Evolutionary conservation across 2,329 filamentous ascomycete genomes (phyloP).

Genomic region (Gnomoniopsis sp.): DNA sequence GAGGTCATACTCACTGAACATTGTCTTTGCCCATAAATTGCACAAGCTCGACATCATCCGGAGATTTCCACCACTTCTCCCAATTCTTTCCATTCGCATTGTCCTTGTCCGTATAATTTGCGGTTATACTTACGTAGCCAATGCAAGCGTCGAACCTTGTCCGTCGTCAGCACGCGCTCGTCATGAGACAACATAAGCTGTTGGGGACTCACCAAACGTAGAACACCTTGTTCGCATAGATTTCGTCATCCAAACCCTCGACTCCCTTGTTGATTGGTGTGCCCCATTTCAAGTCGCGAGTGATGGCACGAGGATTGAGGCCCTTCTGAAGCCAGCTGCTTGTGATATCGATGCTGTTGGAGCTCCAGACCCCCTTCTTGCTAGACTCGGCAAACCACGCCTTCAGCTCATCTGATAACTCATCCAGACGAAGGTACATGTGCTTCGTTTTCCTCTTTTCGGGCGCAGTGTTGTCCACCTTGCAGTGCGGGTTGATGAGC

Average conservation of each 20-base stretch:
- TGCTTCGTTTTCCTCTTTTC: slow-evolving; percentile 83
- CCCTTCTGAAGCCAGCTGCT: slow-evolving; percentile 81
- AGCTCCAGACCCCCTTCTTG: slow-evolving; percentile 71
- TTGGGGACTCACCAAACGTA: slow-evolving; percentile 57
- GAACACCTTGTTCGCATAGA: slow-evolving; percentile 66
- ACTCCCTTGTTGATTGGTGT: slow-evolving; percentile 50
- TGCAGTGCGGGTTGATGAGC: slow-evolving; percentile 73
- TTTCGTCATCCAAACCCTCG: slow-evolving; percentile 48
- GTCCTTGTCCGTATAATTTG: slow-evolving; percentile 68
- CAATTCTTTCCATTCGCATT: slow-evolving; percentile 59
- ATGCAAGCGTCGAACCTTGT: slow-evolving; percentile 66
- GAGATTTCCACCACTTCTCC: slow-evolving; percentile 90
- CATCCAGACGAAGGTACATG: slow-evolving; percentile 83
- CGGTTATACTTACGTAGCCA: slow-evolving; percentile 92
- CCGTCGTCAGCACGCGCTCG: not conserved
- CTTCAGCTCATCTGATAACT: slow-evolving; percentile 72
- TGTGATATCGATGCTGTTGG: slow-evolving; percentile 73
- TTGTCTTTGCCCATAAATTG: slow-evolving; percentile 97
- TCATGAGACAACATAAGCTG: not conserved
- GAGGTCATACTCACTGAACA: slow-evolving; percentile 34
- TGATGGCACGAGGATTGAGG: slow-evolving; percentile 82
- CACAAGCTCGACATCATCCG: slow-evolving; percentile 78
- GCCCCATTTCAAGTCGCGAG: slow-evolving; percentile 90
- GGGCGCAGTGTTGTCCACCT: slow-evolving; percentile 81
- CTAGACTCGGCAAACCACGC: slow-evolving; percentile 74